Conservation (phyloP, 164 flowering plant species). For the Santalum album region DNA sequence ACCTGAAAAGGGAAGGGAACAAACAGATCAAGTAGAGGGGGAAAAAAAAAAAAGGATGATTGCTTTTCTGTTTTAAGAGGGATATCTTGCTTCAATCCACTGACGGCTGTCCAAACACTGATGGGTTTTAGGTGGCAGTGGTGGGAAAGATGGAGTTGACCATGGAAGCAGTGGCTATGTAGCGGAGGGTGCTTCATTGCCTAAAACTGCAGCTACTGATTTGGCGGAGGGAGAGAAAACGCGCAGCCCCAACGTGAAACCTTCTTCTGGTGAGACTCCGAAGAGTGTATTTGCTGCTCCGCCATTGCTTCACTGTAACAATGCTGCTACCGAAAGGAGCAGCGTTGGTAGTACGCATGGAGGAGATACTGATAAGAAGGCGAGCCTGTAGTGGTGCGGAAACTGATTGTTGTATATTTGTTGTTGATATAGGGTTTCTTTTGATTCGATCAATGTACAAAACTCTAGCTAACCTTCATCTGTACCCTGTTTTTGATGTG, state of each 20-base stretch:
- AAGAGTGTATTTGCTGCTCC: conserved; percentile 21
- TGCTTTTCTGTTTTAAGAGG: too few relatives aligned
- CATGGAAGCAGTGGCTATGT: conserved; percentile 31
- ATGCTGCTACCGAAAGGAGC: conserved; percentile 15
- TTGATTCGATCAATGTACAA: too few relatives aligned
- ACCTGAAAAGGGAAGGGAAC: too few relatives aligned
- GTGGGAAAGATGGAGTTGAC: conserved; percentile 40
- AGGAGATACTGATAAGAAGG: conserved; percentile 13
- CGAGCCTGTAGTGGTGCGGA: too few relatives aligned
- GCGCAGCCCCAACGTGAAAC: conserved; percentile 5
- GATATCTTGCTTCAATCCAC: neutral
- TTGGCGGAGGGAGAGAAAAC: conserved; percentile 16
- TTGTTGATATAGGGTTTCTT: too few relatives aligned
- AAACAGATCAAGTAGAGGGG: too few relatives aligned
- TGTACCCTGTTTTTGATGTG: too few relatives aligned
- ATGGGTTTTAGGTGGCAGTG: conserved; percentile 21
- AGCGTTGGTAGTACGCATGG: conserved; percentile 12
- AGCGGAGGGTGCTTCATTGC: conserved; percentile 20
- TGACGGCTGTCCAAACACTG: neutral
- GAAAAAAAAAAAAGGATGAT: too few relatives aligned
- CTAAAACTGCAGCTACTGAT: conserved; percentile 12
- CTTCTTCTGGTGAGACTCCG: conserved; percentile 19
- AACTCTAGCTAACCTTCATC: too few relatives aligned
- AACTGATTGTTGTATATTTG: too few relatives aligned
- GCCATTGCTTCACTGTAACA: conserved; percentile 37